Evolutionary conservation across 352 stramenopile species (phyloP), one percentile per base, ranked within the genome.

Genomic region (Phytopythium helicoides): DNA sequence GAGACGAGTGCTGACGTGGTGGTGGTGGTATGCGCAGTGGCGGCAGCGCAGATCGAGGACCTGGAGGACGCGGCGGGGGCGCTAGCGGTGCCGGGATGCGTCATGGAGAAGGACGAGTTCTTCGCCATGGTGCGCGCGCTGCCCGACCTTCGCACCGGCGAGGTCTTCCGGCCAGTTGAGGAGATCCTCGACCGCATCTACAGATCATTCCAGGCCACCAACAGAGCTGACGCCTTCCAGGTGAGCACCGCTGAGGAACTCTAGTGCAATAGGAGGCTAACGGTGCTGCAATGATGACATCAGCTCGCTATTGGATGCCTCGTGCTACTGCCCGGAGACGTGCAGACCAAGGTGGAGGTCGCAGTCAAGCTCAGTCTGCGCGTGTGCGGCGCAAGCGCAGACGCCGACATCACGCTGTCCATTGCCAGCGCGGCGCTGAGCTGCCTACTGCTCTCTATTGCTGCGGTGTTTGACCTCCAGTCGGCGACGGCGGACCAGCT

Each of bases 181-280:
- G 76, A 81, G 28, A 76, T 76, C 23, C 66, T 94, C 12, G 70
- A 71, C 37, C 73, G 81, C 18, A 76, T 94, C 25, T 89, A 80
- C 39, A 59, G 68, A 23, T 88, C 77, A 8, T 90, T 93, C 35
- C 52, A 83, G 12, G 60, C 56, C 2, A 81, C 76, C 5, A 71
- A 89, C 22, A 73, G 71, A 26, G 69, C 68, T 2, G 70, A 88
- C 35, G 25, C 87, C n/a, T 73, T 78, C n/a, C 66, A 89, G 52
- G 73, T 81, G 47, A 21, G 60, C 9, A 1, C 3, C 25, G 18
- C n/a, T 7, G 6, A 42, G 18, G 11, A 1, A 19, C 18, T 45
- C 38, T 3, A n/a, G n/a, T n/a, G n/a, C n/a, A n/a, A n/a, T n/a
- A n/a, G n/a, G n/a, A n/a, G n/a, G 16, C 40, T 47, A 10, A 47